Evolutionary conservation across 495 filamentous ascomycete species (phyloP), one percentile per base, ranked within the genome.

Genomic region (Neurospora discreta): DNA sequence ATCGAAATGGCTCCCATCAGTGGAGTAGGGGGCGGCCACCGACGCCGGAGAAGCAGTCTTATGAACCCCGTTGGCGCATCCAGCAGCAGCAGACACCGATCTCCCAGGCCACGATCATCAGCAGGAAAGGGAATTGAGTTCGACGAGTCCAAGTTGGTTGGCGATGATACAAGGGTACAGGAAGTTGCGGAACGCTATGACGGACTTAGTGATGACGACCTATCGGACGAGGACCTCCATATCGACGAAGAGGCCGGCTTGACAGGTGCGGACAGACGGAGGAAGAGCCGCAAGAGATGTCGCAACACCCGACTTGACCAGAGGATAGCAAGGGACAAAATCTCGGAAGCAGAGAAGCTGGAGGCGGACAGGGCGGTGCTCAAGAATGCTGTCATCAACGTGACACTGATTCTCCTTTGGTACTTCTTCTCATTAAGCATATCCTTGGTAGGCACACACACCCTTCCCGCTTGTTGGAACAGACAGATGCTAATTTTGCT

Each of bases 361-460:
- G 78, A 89, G 77, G 90, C 89, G 8, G 91, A 95, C 81, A 84
- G 87, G 77, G 91, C 84, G 76, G 87, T 98, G 6, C 43, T 92
- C 16, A 90, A 83, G 81, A 88, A 82, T 72, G 80, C 92, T 70
- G 76, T 90, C 38, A 84, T 92, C 74, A 98, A 99, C 80, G 86
- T 81, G 41, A 75, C 87, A 4, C 81, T 99, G 74, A 97, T 99
- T 71, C 87, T 87, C 38, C 83, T 96, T 74, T 99, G 95, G 95
- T 97, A 98, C 81, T 83, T 93, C 39, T 98, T 98, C 81, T 97
- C 94, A 20, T 87, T 98, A 43, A 92, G 92, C 16, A 97, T 98
- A 76, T 98, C 96, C 39, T 89, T 99, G 70, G 93, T 97, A 87
- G 86, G 92, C 84, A 41, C 23, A 20, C 0, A 52, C 30, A 39